Conservation (phyloP, 768 basidiomycete species). For the Naganishia friedmannii region DNA sequence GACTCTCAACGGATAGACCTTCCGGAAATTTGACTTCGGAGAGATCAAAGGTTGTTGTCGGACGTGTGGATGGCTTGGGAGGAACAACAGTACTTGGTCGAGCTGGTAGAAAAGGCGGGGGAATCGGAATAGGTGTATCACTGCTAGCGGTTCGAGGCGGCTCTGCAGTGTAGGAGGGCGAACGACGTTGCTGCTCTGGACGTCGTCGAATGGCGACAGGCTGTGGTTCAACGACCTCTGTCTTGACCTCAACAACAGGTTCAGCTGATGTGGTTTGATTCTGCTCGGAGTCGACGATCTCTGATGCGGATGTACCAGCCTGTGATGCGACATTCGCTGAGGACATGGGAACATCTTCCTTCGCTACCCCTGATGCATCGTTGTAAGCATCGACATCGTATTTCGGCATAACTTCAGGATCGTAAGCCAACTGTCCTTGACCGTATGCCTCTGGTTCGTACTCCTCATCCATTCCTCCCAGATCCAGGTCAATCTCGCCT, state of each 20-base stretch:
- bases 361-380: slow-evolving; percentile 4
- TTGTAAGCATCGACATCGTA: slow-evolving; percentile 13
- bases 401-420: slow-evolving; percentile 1
- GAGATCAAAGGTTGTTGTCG: slow-evolving; percentile 12
- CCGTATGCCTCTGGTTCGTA: slow-evolving; percentile 15
- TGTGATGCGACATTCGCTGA: background rate
- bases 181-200: slow-evolving; percentile 30
- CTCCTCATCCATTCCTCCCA: slow-evolving; percentile 21
- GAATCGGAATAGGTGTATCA: slow-evolving; percentile 1
- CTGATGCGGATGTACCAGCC: background rate
- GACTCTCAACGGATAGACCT: slow-evolving; percentile 40
- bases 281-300: background rate
- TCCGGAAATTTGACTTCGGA: slow-evolving; percentile 36
- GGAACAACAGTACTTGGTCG: background rate
- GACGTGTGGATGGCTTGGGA: background rate
- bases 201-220: slow-evolving; percentile 14
- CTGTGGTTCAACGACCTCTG: background rate
- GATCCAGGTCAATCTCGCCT: slow-evolving; percentile 30
- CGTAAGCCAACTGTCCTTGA: background rate
- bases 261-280: background rate
- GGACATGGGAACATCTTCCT: slow-evolving; percentile 13
- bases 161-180: slow-evolving; percentile 24
- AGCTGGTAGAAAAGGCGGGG: slow-evolving; percentile 10
- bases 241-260: background rate
- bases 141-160: slow-evolving; percentile 8